phyloP scores from a whole-genome alignment of 352 stramenopile genomes.

The Salisapilia sapeloensis region DNA sequence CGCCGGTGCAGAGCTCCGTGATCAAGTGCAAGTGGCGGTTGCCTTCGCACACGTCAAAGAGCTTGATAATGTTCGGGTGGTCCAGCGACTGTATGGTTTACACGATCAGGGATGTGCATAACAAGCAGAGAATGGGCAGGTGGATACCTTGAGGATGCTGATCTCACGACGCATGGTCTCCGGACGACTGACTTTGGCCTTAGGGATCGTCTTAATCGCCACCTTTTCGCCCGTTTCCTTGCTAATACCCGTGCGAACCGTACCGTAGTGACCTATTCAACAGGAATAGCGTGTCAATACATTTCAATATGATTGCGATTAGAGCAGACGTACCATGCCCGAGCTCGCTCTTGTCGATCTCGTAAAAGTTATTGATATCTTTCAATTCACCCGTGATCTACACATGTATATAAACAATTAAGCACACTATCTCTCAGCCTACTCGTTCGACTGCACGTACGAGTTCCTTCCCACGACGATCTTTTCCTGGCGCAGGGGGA shows the following conservation, averaged over 20 bases:
- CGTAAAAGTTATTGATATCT: constrained; percentile 74
- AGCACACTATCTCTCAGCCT: not conserved
- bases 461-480: too few relatives aligned
- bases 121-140: constrained; percentile 1
- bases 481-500: too few relatives aligned
- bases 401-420: not conserved
- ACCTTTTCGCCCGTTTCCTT: constrained; percentile 87
- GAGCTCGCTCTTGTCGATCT: constrained; percentile 81
- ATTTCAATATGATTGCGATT: not conserved
- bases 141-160: constrained; percentile 64
- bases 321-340: constrained; percentile 24
- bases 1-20: constrained; percentile 95
- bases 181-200: constrained; percentile 89
- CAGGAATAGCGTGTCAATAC: not conserved
- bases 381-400: constrained; percentile 73
- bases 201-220: constrained; percentile 98
- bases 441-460: too few relatives aligned
- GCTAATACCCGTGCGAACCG: constrained; percentile 91
- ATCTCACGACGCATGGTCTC: constrained; percentile 92
- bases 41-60: constrained; percentile 96
- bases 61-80: constrained; percentile 97
- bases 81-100: constrained; percentile 41
- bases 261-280: constrained; percentile 90
- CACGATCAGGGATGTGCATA: not conserved
- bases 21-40: constrained; percentile 93